These are phyloP conservation scores for Chionographis japonica DNA, from an alignment of 106 monocot genomes.

Conservation along the genomic window DNA sequence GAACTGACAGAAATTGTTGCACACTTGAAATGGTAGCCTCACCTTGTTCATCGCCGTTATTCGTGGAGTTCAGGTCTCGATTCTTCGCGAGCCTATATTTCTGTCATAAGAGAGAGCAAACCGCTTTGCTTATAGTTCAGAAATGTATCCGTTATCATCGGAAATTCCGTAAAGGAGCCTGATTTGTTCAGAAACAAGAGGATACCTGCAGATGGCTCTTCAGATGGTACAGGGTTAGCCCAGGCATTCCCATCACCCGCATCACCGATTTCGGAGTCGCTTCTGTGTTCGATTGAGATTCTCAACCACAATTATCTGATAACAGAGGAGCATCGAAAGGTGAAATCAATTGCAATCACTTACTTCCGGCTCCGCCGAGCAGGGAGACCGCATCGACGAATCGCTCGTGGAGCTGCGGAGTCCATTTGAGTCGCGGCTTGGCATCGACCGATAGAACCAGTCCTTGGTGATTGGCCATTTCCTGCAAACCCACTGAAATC, in stretches of 20 bases:
- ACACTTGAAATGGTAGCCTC: no score
- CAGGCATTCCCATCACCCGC: conserved; percentile 66
- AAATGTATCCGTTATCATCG: background rate
- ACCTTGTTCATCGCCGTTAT: conserved; percentile 18
- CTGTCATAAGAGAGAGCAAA: conserved; percentile 21
- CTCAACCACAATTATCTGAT: background rate
- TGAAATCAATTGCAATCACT: conserved; percentile 4
- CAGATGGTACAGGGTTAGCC: conserved; percentile 76
- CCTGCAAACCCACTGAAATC: no score
- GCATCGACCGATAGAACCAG: conserved; percentile 25
- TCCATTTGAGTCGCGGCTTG: conserved; percentile 74
- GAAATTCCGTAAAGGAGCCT: background rate
- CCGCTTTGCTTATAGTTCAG: background rate
- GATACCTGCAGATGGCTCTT: conserved; percentile 85
- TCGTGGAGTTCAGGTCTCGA: conserved; percentile 7
- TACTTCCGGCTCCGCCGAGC: conserved; percentile 72
- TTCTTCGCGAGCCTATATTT: conserved; percentile 69
- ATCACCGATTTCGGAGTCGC: conserved; percentile 75
- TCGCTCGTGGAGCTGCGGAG: conserved; percentile 50
- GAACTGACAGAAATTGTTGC: no score
- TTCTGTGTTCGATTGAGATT: conserved; percentile 25
- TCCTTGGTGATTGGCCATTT: background rate
- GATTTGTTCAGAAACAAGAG: no score
- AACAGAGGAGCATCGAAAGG: background rate
- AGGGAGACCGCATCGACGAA: conserved; percentile 58